Evolutionary conservation across 306 rosid species (phyloP), one percentile per base, ranked within the genome.

Genomic region (Dalbergia oliveri): DNA sequence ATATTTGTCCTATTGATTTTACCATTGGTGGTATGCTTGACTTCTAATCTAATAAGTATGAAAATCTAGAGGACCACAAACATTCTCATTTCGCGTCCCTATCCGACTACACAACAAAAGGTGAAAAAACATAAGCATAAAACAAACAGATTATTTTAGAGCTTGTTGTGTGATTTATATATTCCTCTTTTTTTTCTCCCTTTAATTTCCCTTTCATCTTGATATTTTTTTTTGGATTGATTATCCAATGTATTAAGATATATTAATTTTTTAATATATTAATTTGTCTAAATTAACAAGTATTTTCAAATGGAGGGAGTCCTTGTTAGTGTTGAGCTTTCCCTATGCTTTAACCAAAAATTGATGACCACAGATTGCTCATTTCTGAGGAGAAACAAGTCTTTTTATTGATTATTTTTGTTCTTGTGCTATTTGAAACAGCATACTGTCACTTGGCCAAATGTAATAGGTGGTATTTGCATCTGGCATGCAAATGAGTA

Each of bases 341-440:
- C 41, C 4, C 16, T 11, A 3, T 11, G 51, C 66, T 54, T 72
- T 72, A 66, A 57, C 65, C 53, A 53, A 56, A 72, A 37, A 72
- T 18, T 6, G 66, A 56, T 56, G 51, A 18, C 53, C 43, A 72
- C 11, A 23, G 11, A 64, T 14, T 64, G 23, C 47, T n/a, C 6
- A 37, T 64, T 37, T 64, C 6, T 65, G 11, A 37, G 5, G 14
- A 41, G 14, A 37, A 65, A 37, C 41, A 33, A 9, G 19, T 8
- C 18, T 0, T 63, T 33, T 11, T 2, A 26, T 26, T 26, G 31
- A 26, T 26, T 26, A 26, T 26, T 26, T 26, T 26, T 26, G 31
- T 26, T 2, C 23, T 21, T 21, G 23, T 21, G 23, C 23, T 21
- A 21, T 21, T 21, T 21, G 23, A 21, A 21, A 21, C 23, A 21